Base-by-base conservation (phyloP, 306 rosid genomes). In the Fagus crenata region DNA sequence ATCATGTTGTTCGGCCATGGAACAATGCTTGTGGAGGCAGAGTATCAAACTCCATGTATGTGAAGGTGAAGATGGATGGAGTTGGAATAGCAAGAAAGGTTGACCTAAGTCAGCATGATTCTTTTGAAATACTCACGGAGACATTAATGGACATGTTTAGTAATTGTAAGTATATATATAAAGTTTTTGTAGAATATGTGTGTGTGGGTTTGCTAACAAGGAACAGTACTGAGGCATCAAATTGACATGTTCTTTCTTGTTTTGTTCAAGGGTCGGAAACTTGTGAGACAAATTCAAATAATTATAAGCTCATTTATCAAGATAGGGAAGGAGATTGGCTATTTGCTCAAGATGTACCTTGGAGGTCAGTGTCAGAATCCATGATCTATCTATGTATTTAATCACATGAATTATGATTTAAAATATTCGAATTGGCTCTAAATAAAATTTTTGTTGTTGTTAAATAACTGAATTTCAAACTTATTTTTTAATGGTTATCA, bases 41-140 rank as follows among this genome's bases (percentile, higher is more conserved):
- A 54, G 72, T 74, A 59, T 75, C 81, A 2, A 77, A 71, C 51
- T 77, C 75, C 8, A 65, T 72, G 69, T 89, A 82, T 74, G 93
- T 95, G 53, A 95, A 95, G 82, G 97, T 92, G 79, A 92, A 88
- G 85, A 92, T 95, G 98, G 98, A 95, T 51, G 98, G 97, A 61
- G 89, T 86, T 9, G 93, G 88, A 49, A 95, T 95, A 6, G 97
- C 89, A 7, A 77, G 98, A 73, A 95, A 95, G 81, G 72, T 95
- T 72, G 89, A 95, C 81, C 78, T 95, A 0, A 54, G 72, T 51
- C 64, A 53, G 76, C 87, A 95, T 49, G 83, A 75, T 39, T 86
- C 86, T 6, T 90, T 95, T 67, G 75, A 78, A 0, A 46, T 87
- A 8, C 97, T 95, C 37, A 53, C 55, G 33, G 54, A 81, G 17